These are phyloP conservation scores for Scedosporium boydii DNA, from an alignment of 2,329 filamentous ascomycete species.

Conservation along the genomic window DNA sequence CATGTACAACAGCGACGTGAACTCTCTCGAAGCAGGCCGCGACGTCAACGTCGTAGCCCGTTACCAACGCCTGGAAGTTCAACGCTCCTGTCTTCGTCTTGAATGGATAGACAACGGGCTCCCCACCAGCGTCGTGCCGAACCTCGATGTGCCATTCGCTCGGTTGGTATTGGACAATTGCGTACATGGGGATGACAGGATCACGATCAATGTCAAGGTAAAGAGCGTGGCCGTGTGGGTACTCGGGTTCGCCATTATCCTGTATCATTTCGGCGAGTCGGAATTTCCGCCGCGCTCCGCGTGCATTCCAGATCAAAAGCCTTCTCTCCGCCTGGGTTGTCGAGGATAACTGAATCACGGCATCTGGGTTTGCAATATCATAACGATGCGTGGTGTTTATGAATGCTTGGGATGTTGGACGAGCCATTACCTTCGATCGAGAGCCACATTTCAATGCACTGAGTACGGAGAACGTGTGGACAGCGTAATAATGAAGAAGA, in stretches of 20 bases:
- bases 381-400: not conserved
- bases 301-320: not conserved
- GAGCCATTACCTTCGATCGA: not conserved
- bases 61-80: not conserved
- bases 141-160: conserved; percentile 3
- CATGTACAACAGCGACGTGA: not conserved
- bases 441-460: not conserved
- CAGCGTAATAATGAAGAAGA: too few species aligned
- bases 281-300: not conserved
- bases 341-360: not conserved
- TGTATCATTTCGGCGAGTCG: not conserved
- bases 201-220: not conserved
- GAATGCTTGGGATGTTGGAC: not conserved
- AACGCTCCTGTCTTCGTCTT: not conserved
- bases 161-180: not conserved
- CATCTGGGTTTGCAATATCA: not conserved
- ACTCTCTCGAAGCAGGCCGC: not conserved
- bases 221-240: not conserved
- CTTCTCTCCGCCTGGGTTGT: not conserved
- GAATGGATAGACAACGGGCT: not conserved
- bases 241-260: not conserved
- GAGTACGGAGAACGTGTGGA: not conserved
- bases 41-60: not conserved
- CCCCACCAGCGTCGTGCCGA: not conserved
- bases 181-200: conserved; percentile 1